Conservation (phyloP, 345 rosid genomes). For the Angophora floribunda region DNA sequence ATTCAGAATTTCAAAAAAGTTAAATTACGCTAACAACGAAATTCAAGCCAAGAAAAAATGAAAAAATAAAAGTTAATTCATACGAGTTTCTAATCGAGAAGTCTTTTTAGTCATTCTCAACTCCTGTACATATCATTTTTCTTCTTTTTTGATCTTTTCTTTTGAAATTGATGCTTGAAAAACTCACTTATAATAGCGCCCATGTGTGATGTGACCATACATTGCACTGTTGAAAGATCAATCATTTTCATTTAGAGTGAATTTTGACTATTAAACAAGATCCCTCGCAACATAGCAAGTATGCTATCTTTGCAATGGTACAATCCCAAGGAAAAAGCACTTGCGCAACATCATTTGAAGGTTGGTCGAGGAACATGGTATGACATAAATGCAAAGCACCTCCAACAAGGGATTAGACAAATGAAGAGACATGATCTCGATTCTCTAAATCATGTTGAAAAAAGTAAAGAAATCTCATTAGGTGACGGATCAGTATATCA, state of each 20-base stretch:
- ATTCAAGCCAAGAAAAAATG: not conserved
- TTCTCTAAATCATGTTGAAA: not conserved
- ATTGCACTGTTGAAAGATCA: fast-evolving
- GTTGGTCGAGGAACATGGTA: not conserved
- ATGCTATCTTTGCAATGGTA: not conserved
- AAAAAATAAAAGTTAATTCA: not conserved
- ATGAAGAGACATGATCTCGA: not conserved
- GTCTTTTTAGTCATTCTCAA: too few relatives aligned
- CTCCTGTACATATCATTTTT: too few relatives aligned
- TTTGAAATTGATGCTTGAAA: not conserved
- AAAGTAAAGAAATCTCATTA: not conserved
- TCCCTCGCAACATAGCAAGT: not conserved
- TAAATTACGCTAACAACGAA: not conserved
- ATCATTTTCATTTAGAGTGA: not conserved
- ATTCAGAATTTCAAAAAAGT: not conserved
- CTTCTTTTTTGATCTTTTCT: not conserved
- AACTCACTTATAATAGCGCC: not conserved
- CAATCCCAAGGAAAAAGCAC: not conserved
- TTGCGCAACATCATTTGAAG: not conserved
- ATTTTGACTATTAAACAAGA: not conserved
- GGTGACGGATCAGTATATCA: not conserved
- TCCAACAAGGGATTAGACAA: not conserved
- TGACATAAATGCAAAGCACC: not conserved
- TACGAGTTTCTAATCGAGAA: not conserved
- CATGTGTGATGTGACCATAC: not conserved